phyloP scores from a whole-genome alignment of 371 early-diverging fungal species.

The Mortierella sp. region DNA sequence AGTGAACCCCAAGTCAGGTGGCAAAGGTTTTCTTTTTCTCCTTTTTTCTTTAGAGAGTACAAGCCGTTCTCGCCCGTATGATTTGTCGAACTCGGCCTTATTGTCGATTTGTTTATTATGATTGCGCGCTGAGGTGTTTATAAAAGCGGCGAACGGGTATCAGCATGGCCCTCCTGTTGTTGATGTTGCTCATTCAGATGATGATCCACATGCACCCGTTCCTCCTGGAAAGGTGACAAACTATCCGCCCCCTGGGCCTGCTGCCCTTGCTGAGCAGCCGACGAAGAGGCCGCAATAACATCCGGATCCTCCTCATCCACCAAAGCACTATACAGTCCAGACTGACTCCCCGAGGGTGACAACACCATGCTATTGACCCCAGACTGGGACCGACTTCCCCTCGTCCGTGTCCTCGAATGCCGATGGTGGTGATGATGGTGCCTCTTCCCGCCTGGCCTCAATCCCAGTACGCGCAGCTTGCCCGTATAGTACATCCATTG shows the following conservation, averaged over 20 bases:
- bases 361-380: conserved; percentile 46
- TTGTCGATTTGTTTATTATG: conserved; percentile 4
- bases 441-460: conserved; percentile 7
- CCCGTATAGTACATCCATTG: conserved; percentile 66
- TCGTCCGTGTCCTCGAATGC: conserved; percentile 21
- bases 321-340: conserved; percentile 39
- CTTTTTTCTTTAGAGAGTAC: not conserved
- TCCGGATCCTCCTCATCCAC: conserved; percentile 38
- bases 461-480: conserved; percentile 17
- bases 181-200: not conserved
- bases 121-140: not conserved
- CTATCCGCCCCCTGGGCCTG: too few species aligned
- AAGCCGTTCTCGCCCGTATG: not conserved
- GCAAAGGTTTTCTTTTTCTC: not conserved
- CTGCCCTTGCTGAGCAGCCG: not conserved
- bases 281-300: conserved; percentile 1
- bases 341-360: conserved; percentile 43
- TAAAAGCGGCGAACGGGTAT: not conserved
- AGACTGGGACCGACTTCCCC: conserved; percentile 2
- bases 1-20: not conserved
- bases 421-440: conserved; percentile 32
- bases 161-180: not conserved
- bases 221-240: not conserved
- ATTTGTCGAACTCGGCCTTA: not conserved
- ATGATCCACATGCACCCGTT: not conserved